Percentiles rank a stretch among this genome's conserved stretches.
Evolutionary conservation across 2,329 filamentous ascomycete genomes (phyloP).

Genomic region (Verticillium albo-atrum): DNA sequence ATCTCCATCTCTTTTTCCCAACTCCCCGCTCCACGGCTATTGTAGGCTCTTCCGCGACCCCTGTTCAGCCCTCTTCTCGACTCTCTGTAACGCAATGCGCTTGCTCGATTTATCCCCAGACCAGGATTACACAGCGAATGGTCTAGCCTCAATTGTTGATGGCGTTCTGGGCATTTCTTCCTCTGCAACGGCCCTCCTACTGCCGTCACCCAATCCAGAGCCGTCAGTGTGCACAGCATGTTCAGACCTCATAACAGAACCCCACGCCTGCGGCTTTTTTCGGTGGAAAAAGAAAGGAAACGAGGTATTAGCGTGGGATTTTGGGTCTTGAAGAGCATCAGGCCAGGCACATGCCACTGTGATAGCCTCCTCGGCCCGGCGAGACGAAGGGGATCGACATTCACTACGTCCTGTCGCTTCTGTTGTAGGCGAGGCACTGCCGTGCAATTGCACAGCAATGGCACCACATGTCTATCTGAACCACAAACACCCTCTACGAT

Average conservation of each 20-base stretch:
- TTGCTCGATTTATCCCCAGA: neutral
- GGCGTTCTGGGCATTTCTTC: neutral
- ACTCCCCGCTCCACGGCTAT: neutral
- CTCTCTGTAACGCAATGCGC: neutral
- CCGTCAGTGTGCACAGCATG: neutral
- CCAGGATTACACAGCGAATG: neutral
- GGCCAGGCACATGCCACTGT: neutral
- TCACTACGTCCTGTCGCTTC: neutral
- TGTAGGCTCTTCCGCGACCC: neutral
- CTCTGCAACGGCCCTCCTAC: neutral
- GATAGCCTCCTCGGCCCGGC: neutral
- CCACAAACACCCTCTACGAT: no score
- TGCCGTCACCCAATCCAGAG: neutral
- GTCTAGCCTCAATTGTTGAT: neutral
- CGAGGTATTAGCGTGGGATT: neutral
- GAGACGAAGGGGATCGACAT: neutral
- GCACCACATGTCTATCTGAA: no score
- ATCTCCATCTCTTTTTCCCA: no score
- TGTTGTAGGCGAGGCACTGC: no score
- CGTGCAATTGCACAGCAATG: no score
- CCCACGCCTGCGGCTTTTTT: neutral
- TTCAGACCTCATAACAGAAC: neutral
- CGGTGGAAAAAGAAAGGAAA: neutral
- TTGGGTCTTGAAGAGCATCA: neutral
- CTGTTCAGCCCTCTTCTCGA: neutral